Percentiles rank a stretch among this genome's conserved stretches.
These are phyloP conservation scores for Penicillium paneum DNA, from an alignment of 2,329 filamentous ascomycete genomes.

Conservation along the genomic window DNA sequence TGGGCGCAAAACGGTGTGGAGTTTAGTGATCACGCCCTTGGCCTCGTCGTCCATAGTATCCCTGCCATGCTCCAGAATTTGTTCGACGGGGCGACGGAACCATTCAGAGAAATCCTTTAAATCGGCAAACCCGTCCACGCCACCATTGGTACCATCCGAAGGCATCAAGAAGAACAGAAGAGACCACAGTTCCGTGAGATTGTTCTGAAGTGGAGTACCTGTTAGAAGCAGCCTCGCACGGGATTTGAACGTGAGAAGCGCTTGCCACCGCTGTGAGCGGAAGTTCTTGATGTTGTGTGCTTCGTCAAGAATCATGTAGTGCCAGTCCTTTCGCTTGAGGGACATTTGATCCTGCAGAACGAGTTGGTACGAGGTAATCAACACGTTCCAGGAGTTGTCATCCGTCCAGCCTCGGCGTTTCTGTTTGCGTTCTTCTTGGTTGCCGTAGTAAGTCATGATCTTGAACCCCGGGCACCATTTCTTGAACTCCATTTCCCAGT, in stretches of 20 bases:
- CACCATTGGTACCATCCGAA: constrained; percentile 68
- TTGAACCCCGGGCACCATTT: constrained; percentile 98
- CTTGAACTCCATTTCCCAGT: constrained; percentile 99
- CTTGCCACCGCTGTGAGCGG: constrained; percentile 95
- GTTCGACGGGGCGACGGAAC: constrained; percentile 91
- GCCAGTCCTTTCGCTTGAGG: constrained; percentile 89
- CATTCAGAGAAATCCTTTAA: constrained; percentile 95
- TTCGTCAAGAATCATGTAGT: constrained; percentile 97
- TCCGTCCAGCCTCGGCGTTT: constrained; percentile 94
- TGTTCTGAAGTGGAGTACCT: constrained; percentile 94
- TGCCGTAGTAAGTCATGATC: constrained; percentile 94
- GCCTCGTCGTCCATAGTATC: constrained; percentile 94
- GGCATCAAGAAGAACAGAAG: constrained; percentile 95
- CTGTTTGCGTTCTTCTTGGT: constrained; percentile 82
- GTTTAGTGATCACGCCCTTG: constrained; percentile 82
- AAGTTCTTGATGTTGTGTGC: constrained; percentile 99
- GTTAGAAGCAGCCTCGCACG: constrained; percentile 82
- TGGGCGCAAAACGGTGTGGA: constrained; percentile 89
- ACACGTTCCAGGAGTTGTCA: constrained; percentile 91
- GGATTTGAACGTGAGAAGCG: constrained; percentile 88
- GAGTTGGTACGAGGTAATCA: constrained; percentile 96
- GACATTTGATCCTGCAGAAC: constrained; percentile 91
- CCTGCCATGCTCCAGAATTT: constrained; percentile 90
- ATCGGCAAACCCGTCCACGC: constrained; percentile 85
- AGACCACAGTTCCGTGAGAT: constrained; percentile 94